Percentiles rank a stretch among this genome's conserved stretches.
Conservation (phyloP, 2,329 filamentous ascomycete species). For the Diaporthe citri region DNA sequence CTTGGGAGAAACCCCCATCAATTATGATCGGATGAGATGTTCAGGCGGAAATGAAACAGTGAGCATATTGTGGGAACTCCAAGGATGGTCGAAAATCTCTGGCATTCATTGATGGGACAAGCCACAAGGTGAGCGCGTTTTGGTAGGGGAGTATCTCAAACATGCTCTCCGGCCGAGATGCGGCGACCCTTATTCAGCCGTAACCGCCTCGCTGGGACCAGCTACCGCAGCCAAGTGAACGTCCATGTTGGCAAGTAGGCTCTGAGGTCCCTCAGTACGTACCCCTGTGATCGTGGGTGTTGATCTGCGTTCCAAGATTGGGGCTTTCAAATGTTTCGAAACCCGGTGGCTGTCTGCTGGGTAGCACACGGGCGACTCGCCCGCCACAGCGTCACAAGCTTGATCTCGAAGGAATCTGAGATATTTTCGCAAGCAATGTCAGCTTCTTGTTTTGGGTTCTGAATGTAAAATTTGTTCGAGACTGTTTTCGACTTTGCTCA, state of each 20-base stretch:
- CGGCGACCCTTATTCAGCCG: background rate
- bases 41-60: constrained; percentile 2
- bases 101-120: background rate
- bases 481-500: constrained; percentile 10
- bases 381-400: background rate
- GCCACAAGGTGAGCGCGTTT: constrained; percentile 1
- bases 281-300: background rate
- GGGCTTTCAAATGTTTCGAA: constrained; percentile 17
- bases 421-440: background rate
- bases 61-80: constrained; percentile 18
- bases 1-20: background rate
- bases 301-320: background rate
- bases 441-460: background rate
- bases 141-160: constrained; percentile 9
- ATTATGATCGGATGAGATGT: background rate
- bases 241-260: background rate
- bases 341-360: background rate
- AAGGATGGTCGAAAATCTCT: background rate
- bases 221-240: background rate
- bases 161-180: constrained; percentile 16
- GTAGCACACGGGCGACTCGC: background rate
- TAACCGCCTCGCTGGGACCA: background rate
- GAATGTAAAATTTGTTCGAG: background rate
- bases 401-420: background rate
- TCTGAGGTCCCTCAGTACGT: background rate